Evolutionary conservation across 2,329 filamentous ascomycete genomes (phyloP).

Genomic region (Colletotrichum karsti): DNA sequence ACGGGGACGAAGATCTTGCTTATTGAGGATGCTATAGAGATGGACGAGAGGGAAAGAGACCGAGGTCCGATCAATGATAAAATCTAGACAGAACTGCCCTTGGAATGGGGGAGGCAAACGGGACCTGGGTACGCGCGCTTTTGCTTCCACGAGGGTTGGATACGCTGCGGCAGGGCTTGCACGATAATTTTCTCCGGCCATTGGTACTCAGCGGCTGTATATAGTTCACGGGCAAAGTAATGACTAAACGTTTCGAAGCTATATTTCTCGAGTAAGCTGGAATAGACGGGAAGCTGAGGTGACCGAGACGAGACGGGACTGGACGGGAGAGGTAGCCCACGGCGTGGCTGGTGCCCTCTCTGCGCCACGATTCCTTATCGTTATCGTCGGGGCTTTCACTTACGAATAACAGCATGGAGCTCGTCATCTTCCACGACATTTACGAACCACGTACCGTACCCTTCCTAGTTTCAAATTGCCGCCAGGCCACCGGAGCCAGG

Average conservation of each 20-base stretch:
- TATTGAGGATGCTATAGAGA: background rate
- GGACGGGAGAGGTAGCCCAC: too few species aligned
- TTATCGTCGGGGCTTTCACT: constrained; percentile 7
- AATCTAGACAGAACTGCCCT: constrained; percentile 26
- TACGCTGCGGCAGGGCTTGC: constrained; percentile 10
- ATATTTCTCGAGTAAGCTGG: too few species aligned
- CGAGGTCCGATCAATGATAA: background rate
- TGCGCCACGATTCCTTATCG: constrained; percentile 12
- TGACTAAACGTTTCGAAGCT: constrained; percentile 6
- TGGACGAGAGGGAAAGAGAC: background rate
- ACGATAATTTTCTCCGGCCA: constrained; percentile 12
- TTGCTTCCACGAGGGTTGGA: constrained; percentile 20
- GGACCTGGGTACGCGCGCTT: background rate
- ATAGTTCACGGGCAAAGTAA: constrained; percentile 21
- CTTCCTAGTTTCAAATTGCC: too few species aligned
- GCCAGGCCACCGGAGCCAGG: background rate
- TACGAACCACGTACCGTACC: too few species aligned
- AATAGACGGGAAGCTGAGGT: too few species aligned
- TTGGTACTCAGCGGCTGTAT: background rate
- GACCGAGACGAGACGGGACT: too few species aligned
- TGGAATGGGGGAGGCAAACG: constrained; percentile 6
- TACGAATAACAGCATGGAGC: constrained; percentile 19
- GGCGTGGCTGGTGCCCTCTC: background rate
- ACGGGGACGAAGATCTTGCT: background rate
- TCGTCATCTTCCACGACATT: background rate